phyloP scores from a whole-genome alignment of 2,329 filamentous ascomycete species.

The Phoma herbarum region DNA sequence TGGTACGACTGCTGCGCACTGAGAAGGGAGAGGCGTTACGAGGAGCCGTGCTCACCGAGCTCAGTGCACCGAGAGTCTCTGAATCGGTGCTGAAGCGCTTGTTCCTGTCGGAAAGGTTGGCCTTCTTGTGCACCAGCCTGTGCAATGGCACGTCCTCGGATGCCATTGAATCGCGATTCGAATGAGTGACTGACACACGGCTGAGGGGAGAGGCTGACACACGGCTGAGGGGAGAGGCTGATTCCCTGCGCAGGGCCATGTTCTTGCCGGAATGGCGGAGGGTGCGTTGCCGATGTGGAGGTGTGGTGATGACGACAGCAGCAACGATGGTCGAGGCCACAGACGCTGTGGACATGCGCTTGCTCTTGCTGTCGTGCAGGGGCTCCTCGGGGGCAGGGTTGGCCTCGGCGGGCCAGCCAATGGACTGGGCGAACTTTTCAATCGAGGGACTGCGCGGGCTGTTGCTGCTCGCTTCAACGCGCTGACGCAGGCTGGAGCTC shows the following conservation, averaged over 20 bases:
- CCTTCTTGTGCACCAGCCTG: constrained; percentile 61
- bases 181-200: constrained; percentile 55
- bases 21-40: constrained; percentile 44
- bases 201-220: constrained; percentile 52
- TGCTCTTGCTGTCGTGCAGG: constrained; percentile 44
- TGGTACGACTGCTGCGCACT: constrained; percentile 34
- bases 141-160: constrained; percentile 57
- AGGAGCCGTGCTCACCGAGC: constrained; percentile 26
- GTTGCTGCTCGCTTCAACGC: constrained; percentile 44
- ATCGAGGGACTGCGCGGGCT: constrained; percentile 52
- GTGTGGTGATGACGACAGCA: constrained; percentile 63
- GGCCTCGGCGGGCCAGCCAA: constrained; percentile 58
- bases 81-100: constrained; percentile 45
- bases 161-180: constrained; percentile 56
- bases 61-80: constrained; percentile 26
- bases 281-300: constrained; percentile 55
- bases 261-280: constrained; percentile 65
- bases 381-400: constrained; percentile 37
- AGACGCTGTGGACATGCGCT: constrained; percentile 61
- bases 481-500: constrained; percentile 44
- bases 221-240: constrained; percentile 45
- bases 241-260: constrained; percentile 58
- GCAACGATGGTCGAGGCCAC: constrained; percentile 63
- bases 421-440: constrained; percentile 59
- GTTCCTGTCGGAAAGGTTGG: constrained; percentile 58